Evolutionary conservation across 179 eudicot species (phyloP).

Genomic region (Silene coronaria): DNA sequence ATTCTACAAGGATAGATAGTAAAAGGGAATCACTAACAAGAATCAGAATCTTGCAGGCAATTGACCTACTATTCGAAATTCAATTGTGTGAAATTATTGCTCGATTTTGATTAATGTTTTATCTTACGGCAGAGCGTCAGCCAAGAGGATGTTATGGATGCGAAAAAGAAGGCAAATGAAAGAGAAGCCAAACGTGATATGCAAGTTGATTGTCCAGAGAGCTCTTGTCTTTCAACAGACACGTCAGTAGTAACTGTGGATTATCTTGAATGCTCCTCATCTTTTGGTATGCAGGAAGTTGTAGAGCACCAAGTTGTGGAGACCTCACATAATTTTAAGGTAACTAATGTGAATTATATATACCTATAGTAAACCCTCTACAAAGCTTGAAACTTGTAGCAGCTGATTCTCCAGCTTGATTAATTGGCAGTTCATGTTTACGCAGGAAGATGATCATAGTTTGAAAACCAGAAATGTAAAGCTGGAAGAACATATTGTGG

Average conservation of each 20-base stretch:
- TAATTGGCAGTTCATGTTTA: neutral
- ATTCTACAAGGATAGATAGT: neutral
- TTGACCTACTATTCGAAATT: neutral
- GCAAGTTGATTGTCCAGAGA: conserved; percentile 18
- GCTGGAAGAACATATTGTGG: conserved; percentile 19
- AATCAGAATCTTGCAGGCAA: conserved; percentile 9
- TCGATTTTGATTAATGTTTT: neutral
- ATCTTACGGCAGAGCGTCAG: conserved; percentile 20
- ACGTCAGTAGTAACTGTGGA: conserved; percentile 27
- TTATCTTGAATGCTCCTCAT: conserved; percentile 26
- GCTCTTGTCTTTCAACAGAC: conserved; percentile 16
- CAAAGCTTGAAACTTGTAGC: neutral
- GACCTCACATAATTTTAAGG: conserved; percentile 13
- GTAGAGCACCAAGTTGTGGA: conserved; percentile 18
- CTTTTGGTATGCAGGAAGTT: conserved; percentile 16
- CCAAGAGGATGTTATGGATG: neutral
- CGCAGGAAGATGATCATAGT: conserved; percentile 11
- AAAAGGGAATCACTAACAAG: neutral
- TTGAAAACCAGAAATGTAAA: conserved; percentile 17
- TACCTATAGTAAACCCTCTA: neutral
- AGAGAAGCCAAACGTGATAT: conserved; percentile 12
- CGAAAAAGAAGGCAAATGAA: neutral
- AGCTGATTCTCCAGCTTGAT: neutral
- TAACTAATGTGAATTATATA: conserved; percentile 20
- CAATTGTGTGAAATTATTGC: neutral